Conservation (phyloP, 2,329 filamentous ascomycete species). For the Penicillium brasilianum region DNA sequence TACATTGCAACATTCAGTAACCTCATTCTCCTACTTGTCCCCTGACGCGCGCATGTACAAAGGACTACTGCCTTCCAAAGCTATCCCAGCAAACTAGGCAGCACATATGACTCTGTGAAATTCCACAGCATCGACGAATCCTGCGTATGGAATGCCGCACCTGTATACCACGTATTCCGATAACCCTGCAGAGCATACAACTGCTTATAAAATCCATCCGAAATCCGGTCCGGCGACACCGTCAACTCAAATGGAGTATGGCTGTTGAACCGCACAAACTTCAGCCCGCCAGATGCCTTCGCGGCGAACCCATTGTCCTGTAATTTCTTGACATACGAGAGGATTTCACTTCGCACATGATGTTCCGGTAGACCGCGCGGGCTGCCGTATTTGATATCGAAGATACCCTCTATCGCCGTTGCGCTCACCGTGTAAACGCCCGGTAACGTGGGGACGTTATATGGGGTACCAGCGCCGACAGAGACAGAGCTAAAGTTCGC, state of each 20-base stretch:
- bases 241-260: conserved; percentile 47
- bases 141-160: conserved; percentile 35
- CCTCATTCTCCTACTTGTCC: not conserved
- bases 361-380: conserved; percentile 25
- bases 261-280: conserved; percentile 42
- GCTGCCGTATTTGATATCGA: conserved; percentile 28
- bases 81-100: conserved; percentile 15
- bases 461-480: conserved; percentile 7
- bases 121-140: conserved; percentile 25
- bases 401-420: conserved; percentile 27
- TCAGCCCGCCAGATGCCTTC: conserved; percentile 27
- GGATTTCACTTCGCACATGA: conserved; percentile 37
- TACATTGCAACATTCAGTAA: not conserved
- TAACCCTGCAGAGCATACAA: conserved; percentile 52
- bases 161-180: conserved; percentile 54
- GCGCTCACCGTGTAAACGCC: conserved; percentile 32
- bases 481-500: conserved; percentile 14
- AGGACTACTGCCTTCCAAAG: not conserved
- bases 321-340: conserved; percentile 23
- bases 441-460: conserved; percentile 31
- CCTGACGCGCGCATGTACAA: not conserved
- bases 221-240: conserved; percentile 42
- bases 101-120: conserved; percentile 14
- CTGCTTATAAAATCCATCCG: conserved; percentile 48
- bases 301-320: conserved; percentile 22